These are phyloP conservation scores for Diaporthe sp. DNA, from an alignment of 2,329 filamentous ascomycete species.

Conservation along the genomic window DNA sequence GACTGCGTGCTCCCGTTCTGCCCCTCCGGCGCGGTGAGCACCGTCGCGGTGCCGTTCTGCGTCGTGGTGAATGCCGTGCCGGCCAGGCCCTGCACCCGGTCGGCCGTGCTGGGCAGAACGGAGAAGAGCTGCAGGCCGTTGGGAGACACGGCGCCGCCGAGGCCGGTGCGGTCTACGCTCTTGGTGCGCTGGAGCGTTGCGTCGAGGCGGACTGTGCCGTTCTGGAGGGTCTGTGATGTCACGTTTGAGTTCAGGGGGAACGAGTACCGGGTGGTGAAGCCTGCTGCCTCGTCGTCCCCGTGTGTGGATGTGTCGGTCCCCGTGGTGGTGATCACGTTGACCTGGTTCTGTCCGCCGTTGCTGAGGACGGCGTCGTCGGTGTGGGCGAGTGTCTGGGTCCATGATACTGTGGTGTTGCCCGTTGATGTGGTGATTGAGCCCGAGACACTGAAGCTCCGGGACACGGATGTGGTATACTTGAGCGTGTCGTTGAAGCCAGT, in stretches of 20 bases:
- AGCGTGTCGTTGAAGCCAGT: conserved; percentile 74
- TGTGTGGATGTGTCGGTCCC: conserved; percentile 48
- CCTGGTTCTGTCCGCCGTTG: conserved; percentile 57
- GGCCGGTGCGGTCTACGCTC: conserved; percentile 54
- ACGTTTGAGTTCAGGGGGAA: conserved; percentile 73
- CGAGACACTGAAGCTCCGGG: conserved; percentile 67
- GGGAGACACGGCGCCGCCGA: conserved; percentile 63
- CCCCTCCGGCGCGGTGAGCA: conserved; percentile 60
- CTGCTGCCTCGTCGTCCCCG: not conserved
- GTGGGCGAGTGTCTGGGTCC: conserved; percentile 71
- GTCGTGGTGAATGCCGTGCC: conserved; percentile 62
- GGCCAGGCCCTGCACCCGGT: conserved; percentile 42
- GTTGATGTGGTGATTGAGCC: conserved; percentile 66
- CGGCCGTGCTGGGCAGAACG: conserved; percentile 45
- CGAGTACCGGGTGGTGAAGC: conserved; percentile 60
- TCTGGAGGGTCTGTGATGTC: not conserved
- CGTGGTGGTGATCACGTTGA: conserved; percentile 50
- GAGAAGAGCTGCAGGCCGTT: conserved; percentile 72
- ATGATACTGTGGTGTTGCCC: conserved; percentile 54
- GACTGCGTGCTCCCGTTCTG: conserved; percentile 59
- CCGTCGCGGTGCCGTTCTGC: conserved; percentile 71
- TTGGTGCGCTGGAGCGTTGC: conserved; percentile 53
- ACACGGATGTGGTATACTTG: conserved; percentile 68
- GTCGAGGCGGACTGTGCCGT: conserved; percentile 30
- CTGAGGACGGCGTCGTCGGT: conserved; percentile 64